These are phyloP conservation scores for Xerocomellus amylosporus DNA, from an alignment of 768 basidiomycete species.

Conservation along the genomic window DNA sequence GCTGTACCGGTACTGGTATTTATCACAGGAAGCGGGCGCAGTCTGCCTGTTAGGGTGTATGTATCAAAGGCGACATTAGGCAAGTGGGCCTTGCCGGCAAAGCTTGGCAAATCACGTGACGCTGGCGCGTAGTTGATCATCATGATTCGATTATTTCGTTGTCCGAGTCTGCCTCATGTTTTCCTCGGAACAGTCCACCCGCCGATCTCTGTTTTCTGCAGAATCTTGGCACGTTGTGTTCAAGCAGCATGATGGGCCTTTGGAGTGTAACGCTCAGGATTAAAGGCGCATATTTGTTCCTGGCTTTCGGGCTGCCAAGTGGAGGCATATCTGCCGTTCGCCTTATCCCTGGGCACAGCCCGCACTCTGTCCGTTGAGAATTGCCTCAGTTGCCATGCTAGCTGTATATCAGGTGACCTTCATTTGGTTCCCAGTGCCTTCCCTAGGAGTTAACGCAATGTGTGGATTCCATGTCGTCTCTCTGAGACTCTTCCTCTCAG, in stretches of 20 bases:
- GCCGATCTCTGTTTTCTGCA: neutral
- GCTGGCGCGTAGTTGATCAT: neutral
- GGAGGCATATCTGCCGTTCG: conserved; percentile 12
- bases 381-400: neutral
- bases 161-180: no score
- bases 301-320: neutral
- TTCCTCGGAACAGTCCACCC: neutral
- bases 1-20: neutral
- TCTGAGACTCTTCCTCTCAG: neutral
- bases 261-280: neutral
- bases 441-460: neutral
- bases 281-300: neutral
- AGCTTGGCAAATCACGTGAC: neutral
- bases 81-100: neutral
- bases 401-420: neutral
- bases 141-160: no score
- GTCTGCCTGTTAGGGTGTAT: no score
- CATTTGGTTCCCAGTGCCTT: neutral
- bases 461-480: neutral
- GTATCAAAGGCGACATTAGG: no score
- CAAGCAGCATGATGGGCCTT: neutral
- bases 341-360: neutral
- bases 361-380: neutral
- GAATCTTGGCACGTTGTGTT: neutral
- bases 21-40: neutral